Evolutionary conservation across 2,329 filamentous ascomycete genomes (phyloP), one percentile per base, ranked within the genome.

Genomic region (Conoideocrella luteorostrata): DNA sequence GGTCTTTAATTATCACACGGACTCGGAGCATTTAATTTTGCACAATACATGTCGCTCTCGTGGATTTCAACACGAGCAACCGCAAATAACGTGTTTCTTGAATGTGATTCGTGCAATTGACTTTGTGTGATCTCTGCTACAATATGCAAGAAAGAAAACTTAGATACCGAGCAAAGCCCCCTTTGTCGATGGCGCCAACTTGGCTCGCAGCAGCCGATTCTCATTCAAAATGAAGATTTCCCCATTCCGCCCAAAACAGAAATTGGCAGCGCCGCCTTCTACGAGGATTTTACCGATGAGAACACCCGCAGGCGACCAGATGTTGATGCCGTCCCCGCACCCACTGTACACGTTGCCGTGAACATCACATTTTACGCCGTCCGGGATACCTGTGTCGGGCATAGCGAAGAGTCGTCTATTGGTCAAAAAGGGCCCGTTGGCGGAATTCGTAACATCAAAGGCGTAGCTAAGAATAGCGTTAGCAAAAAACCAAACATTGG

Each of bases 331-430:
- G 46, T 75, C 71, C 3, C 69, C 69, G 38, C 67, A 71, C 3
- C 69, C 72, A 24, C 66, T 60, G 55, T 73, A 75, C 1, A 77
- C 66, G 42, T 75, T 73, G 1, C 71, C 72, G 4, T 63, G 41
- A 0, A 62, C 49, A 39, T 74, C 71, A 44, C 65, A 69, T 44
- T 72, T 71, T 44, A 74, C 70, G n/a, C 62, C 66, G 47, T 62
- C 69, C 0, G 74, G 74, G 3, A 74, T 62, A 0, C 72, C 72
- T 0, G 53, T 60, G 32, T 71, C 67, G 1, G 69, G 68, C 54
- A 71, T 69, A 2, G 72, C 70, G 46, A 79, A 78, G 0, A 77
- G 53, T 23, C 74, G 63, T 13, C 67, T 63, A 50, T 77, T 76
- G 2, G 50, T 56, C 20, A 77, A 56, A 34, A 70, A 68, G 0